Evolutionary conservation across 2,329 filamentous ascomycete genomes (phyloP), one percentile per base, ranked within the genome.

Genomic region (Myotisia sp.): DNA sequence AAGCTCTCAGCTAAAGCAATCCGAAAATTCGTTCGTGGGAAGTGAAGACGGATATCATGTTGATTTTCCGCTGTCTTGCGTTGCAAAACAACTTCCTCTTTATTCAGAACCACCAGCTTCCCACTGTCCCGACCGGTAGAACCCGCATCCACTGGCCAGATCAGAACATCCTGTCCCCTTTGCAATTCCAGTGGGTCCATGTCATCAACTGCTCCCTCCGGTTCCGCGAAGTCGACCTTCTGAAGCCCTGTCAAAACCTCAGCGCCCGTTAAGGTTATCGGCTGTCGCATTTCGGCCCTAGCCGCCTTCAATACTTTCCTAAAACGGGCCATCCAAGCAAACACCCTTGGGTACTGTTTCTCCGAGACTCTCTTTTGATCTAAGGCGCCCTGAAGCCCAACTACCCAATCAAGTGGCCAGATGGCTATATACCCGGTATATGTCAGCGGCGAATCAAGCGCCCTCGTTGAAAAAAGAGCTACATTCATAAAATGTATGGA

Each of bases 401-500:
- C 51, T 2, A 81, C 53, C 79, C 79, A 84, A 52, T 76, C 67
- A 43, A 83, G 66, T 0, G 69, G 64, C 74, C 74, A 82, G 8
- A 78, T 57, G 27, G 68, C 63, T 67, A 37, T 30, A 26, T 38
- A 13, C n/a, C n/a, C n/a, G n/a, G n/a, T n/a, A 39, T 9, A 10
- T 24, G 24, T 39, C 22, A 35, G 28, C 29, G 10, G 36, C 10
- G 29, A 22, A 26, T 7, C 21, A 27, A 7, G 12, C 23, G 9
- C 18, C 12, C n/a, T 13, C 24, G 26, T 10, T n/a, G 20, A 19
- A 12, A n/a, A n/a, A n/a, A n/a, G n/a, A n/a, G n/a, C n/a, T n/a
- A n/a, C n/a, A n/a, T n/a, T n/a, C n/a, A n/a, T n/a, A n/a, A n/a
- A 23, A 37, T 35, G 17, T 19, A 17, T 21, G 27, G 27, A n/a